phyloP scores from a whole-genome alignment of 1,284 basidiomycete genomes.

The Rhodotorula sp. region DNA sequence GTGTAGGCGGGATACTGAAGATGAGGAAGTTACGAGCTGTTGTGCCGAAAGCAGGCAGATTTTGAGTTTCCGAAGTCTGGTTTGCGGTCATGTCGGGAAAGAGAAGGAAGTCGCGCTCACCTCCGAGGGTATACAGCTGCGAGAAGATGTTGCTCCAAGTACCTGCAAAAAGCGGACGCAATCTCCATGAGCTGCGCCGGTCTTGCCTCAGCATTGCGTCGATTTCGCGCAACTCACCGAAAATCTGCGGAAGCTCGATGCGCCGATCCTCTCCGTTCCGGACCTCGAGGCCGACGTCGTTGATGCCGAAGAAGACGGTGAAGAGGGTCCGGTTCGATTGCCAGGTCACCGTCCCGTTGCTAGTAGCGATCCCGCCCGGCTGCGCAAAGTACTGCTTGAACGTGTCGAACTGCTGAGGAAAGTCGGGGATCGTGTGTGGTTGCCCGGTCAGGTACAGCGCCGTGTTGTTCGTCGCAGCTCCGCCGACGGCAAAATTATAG shows the following conservation, averaged over 20 bases:
- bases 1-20: conserved; percentile 20
- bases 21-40: conserved; percentile 23
- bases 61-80: neutral
- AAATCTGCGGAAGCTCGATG: neutral
- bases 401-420: conserved; percentile 13
- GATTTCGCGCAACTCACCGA: neutral
- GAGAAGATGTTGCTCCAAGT: neutral
- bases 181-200: too few relatives aligned
- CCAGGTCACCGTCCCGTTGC: conserved; percentile 1
- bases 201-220: too few relatives aligned
- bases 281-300: conserved; percentile 22
- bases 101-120: neutral
- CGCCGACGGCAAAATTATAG: conserved; percentile 22
- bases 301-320: conserved; percentile 30
- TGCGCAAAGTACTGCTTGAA: conserved; percentile 17
- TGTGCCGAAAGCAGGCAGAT: too few relatives aligned
- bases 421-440: neutral
- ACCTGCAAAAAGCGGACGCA: neutral
- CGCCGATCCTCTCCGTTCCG: neutral
- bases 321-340: conserved; percentile 15
- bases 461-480: conserved; percentile 18
- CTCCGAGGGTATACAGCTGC: neutral
- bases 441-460: neutral
- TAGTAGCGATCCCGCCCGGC: neutral
- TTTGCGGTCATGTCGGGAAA: neutral